Base-by-base conservation (phyloP, 1,284 basidiomycete genomes). In the Agaricales sp. region DNA sequence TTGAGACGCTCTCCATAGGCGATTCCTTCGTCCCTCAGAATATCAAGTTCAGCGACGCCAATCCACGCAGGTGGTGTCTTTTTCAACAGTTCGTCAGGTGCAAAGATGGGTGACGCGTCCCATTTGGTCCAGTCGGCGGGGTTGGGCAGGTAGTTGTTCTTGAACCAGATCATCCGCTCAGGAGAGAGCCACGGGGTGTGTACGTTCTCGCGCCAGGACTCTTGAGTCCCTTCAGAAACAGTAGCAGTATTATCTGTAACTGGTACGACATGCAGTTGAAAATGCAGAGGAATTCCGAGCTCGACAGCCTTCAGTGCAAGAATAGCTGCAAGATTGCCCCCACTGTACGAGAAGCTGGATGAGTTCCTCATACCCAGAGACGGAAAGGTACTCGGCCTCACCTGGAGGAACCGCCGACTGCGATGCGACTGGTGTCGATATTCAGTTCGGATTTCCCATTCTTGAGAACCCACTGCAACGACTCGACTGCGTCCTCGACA, bases 81-180 rank as follows among this genome's bases (percentile, higher is more conserved):
- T 37, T 60, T 60, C 52, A 87, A 63, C 21, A 75, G 60, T 20
- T 72, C 70, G 2, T 74, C 70, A 0, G 82, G 77, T 1, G 82
- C 83, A 46, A 82, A 80, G 14, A 80, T 68, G 0, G 85, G 84
- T 1, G 82, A 86, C 23, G 74, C 77, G 52, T 82, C 78, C 76
- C 82, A 85, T 45, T 80, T 77, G 0, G 64, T 64, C 65, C 77
- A 70, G 51, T 84, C 80, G 26, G 64, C 67, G 47, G 68, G 55
- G 55, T 83, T 75, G 0, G 84, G 82, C 1, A 83, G 70, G 59
- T 87, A 87, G 53, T 80, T 78, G 48, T 69, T 62, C 22, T 75
- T 67, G 70, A 83, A 87, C 84, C 86, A 88, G 38, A 77, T 56
- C 85, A 87, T 87, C 46, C 78, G 77, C 3, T 56, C 75, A 0